Evolutionary conservation across 805 yeast genomes (phyloP).

Genomic region (Candida insectalens): DNA sequence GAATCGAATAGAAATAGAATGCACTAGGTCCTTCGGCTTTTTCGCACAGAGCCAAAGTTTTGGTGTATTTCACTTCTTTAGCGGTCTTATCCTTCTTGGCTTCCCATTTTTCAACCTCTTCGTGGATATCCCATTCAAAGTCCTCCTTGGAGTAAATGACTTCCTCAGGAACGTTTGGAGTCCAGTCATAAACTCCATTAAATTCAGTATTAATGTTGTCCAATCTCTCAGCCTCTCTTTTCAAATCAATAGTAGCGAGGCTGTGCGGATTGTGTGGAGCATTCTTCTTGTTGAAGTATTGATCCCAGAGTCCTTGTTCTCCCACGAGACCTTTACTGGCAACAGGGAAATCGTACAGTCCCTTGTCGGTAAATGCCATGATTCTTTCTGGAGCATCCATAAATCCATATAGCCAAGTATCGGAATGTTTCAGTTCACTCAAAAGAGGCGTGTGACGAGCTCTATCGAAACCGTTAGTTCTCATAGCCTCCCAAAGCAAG

Average conservation of each 20-base stretch:
- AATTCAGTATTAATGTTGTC: background rate
- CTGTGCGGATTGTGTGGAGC: background rate
- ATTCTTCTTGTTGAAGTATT: background rate
- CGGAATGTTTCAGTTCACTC: conserved; percentile 1
- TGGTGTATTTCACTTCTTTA: background rate
- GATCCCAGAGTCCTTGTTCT: conserved; percentile 2
- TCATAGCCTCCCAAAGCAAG: conserved; percentile 2
- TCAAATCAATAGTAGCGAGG: background rate
- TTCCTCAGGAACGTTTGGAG: background rate
- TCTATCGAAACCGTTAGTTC: conserved; percentile 1
- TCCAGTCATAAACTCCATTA: conserved; percentile 1
- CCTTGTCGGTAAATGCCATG: background rate
- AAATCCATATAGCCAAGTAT: conserved; percentile 2
- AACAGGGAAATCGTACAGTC: conserved; percentile 1
- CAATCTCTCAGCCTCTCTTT: background rate
- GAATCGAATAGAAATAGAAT: conserved; percentile 2
- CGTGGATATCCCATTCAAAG: conserved; percentile 1
- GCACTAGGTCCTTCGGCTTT: background rate
- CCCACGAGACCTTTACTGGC: conserved; percentile 1
- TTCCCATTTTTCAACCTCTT: conserved; percentile 1
- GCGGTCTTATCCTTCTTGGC: conserved; percentile 1
- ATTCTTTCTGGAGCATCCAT: conserved; percentile 3
- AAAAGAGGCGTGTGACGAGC: background rate
- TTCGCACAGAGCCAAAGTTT: background rate
- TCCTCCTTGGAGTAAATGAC: conserved; percentile 1